These are phyloP conservation scores for Cytospora paraplurivora DNA, from an alignment of 2,329 filamentous ascomycete genomes.

Conservation along the genomic window DNA sequence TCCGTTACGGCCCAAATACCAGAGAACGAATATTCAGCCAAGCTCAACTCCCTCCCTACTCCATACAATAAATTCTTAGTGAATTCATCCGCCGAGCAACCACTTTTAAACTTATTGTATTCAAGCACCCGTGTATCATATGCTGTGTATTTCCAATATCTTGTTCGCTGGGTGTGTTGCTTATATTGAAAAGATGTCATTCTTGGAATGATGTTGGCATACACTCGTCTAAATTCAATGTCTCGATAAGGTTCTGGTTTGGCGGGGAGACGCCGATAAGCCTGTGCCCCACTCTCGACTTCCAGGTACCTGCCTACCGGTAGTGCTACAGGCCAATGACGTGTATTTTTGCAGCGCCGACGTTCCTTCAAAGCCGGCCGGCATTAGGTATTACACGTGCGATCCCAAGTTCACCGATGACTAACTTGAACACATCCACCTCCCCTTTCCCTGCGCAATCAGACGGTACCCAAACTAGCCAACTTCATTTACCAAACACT, in stretches of 20 bases:
- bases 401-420: neutral
- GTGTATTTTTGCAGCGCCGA: neutral
- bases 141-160: neutral
- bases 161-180: neutral
- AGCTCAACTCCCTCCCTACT: too few species aligned
- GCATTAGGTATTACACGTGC: neutral
- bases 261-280: constrained; percentile 2
- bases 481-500: neutral
- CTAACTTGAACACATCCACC: neutral
- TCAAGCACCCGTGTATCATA: too few species aligned
- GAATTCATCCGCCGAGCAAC: too few species aligned
- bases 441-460: neutral
- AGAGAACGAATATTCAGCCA: too few species aligned
- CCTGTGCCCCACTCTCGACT: neutral
- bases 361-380: neutral
- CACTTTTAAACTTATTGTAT: neutral
- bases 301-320: neutral
- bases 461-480: neutral
- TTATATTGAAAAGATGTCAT: neutral
- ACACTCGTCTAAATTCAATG: neutral
- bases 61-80: too few species aligned
- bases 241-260: neutral
- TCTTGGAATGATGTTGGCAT: neutral
- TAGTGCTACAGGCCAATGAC: neutral
- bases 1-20: too few species aligned